Evolutionary conservation across 805 yeast genomes (phyloP).

Genomic region (Ogataea pini): DNA sequence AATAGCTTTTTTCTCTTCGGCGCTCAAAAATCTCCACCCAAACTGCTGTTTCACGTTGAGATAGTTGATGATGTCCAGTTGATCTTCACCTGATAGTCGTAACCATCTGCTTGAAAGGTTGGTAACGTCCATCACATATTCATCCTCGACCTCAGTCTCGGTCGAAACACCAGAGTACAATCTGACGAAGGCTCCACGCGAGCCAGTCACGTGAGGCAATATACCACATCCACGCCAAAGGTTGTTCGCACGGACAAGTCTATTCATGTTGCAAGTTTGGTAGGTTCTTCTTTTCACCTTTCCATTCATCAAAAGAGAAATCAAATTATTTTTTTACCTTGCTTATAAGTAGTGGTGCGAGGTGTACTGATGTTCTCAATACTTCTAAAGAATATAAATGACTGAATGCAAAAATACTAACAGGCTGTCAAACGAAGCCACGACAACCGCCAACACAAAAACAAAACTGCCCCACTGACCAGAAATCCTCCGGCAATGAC

Average conservation of each 20-base stretch:
- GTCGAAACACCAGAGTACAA: not conserved
- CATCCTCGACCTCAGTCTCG: conserved; percentile 23
- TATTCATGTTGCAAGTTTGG: not conserved
- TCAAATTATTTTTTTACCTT: not conserved
- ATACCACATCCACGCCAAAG: too few species aligned
- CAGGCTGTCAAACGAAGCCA: conserved; percentile 9
- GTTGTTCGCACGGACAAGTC: not conserved
- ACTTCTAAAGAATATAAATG: too few species aligned
- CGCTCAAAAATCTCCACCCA: conserved; percentile 41
- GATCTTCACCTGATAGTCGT: conserved; percentile 34
- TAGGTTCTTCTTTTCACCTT: too few species aligned
- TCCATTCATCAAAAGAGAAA: too few species aligned
- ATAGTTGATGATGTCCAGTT: conserved; percentile 38
- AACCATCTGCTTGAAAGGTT: conserved; percentile 37
- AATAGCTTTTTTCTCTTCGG: conserved; percentile 58
- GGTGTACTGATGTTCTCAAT: not conserved
- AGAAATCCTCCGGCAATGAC: conserved; percentile 14
- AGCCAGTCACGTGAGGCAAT: not conserved
- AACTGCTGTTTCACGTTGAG: conserved; percentile 39
- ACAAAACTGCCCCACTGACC: conserved; percentile 15
- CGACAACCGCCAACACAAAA: conserved; percentile 20
- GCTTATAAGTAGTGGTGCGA: not conserved
- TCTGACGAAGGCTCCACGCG: not conserved
- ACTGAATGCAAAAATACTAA: not conserved
- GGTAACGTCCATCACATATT: conserved; percentile 33